phyloP scores from a whole-genome alignment of 306 rosid genomes.

The Bauhinia variegata region DNA sequence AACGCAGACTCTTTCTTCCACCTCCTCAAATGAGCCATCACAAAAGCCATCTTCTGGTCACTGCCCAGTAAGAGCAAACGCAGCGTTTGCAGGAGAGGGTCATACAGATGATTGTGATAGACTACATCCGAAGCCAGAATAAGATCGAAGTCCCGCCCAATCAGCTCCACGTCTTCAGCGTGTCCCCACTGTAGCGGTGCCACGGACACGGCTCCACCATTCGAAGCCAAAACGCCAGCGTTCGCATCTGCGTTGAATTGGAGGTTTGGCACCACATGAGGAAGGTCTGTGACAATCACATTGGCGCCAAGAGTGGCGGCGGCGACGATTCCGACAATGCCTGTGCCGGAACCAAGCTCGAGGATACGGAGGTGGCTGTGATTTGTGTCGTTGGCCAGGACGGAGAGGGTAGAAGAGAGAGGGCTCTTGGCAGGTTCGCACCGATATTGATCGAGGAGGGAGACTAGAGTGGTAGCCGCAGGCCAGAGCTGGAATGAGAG shows the following conservation, averaged over 20 bases:
- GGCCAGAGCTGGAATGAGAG: conserved; percentile 98
- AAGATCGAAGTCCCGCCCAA: conserved; percentile 70
- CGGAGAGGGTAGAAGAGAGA: conserved; percentile 52
- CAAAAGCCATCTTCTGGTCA: conserved; percentile 47
- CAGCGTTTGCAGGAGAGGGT: conserved; percentile 77
- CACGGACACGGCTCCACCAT: conserved; percentile 59
- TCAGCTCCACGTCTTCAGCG: conserved; percentile 52
- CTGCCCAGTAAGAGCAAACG: conserved; percentile 41
- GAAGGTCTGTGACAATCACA: conserved; percentile 86
- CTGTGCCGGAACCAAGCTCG: conserved; percentile 96
- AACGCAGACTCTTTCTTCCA: conserved; percentile 87
- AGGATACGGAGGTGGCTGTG: conserved; percentile 51
- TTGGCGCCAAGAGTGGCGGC: conserved; percentile 64
- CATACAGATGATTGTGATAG: conserved; percentile 80
- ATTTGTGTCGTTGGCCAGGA: conserved; percentile 7
- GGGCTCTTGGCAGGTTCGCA: conserved; percentile 55
- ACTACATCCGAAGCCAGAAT: conserved; percentile 86
- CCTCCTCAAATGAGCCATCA: conserved; percentile 88
- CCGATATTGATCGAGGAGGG: conserved; percentile 73
- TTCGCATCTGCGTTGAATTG: conserved; percentile 72
- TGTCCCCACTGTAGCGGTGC: conserved; percentile 83
- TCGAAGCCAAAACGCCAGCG: conserved; percentile 43
- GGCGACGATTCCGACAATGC: conserved; percentile 85
- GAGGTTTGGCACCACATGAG: conserved; percentile 74
- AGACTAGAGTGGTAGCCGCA: conserved; percentile 82